phyloP scores from a whole-genome alignment of 805 yeast species.

The Nakazawaea ambrosiae region DNA sequence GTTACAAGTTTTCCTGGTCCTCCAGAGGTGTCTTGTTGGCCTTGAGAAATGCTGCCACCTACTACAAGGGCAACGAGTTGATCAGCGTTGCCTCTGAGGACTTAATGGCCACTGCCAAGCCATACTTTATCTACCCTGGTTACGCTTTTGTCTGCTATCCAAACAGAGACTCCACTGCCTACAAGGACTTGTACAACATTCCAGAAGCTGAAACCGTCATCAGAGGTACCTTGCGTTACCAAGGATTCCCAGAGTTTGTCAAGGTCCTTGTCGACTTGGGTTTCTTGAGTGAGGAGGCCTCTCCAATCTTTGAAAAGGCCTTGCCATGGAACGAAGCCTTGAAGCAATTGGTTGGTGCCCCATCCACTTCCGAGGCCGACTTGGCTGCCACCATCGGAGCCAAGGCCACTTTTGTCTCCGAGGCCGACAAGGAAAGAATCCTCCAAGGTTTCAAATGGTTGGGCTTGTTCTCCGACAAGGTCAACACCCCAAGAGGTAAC shows the following conservation, averaged over 20 bases:
- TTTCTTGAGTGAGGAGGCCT: constrained; percentile 73
- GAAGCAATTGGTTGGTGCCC: constrained; percentile 66
- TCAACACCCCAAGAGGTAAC: constrained; percentile 83
- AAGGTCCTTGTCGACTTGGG: constrained; percentile 94
- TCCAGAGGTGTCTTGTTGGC: constrained; percentile 97
- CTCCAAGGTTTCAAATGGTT: constrained; percentile 89
- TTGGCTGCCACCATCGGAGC: constrained; percentile 67
- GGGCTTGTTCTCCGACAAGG: constrained; percentile 75
- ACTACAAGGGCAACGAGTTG: constrained; percentile 79
- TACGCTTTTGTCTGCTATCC: constrained; percentile 93
- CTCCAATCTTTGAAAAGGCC: constrained; percentile 46
- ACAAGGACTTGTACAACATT: constrained; percentile 84
- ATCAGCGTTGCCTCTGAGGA: constrained; percentile 81
- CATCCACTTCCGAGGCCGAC: constrained; percentile 64
- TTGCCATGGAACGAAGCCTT: constrained; percentile 88
- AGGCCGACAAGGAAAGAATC: constrained; percentile 79
- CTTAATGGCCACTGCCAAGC: constrained; percentile 90
- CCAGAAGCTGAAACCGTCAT: constrained; percentile 97
- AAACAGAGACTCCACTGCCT: constrained; percentile 94
- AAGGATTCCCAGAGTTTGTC: constrained; percentile 97
- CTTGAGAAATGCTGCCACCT: constrained; percentile 86
- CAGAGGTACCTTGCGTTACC: constrained; percentile 96
- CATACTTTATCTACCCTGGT: constrained; percentile 94
- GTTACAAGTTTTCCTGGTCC: constrained; percentile 99
- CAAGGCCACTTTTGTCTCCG: constrained; percentile 74